Conservation (phyloP, 2,329 filamentous ascomycete genomes). For the Pseudomassariella vexata region DNA sequence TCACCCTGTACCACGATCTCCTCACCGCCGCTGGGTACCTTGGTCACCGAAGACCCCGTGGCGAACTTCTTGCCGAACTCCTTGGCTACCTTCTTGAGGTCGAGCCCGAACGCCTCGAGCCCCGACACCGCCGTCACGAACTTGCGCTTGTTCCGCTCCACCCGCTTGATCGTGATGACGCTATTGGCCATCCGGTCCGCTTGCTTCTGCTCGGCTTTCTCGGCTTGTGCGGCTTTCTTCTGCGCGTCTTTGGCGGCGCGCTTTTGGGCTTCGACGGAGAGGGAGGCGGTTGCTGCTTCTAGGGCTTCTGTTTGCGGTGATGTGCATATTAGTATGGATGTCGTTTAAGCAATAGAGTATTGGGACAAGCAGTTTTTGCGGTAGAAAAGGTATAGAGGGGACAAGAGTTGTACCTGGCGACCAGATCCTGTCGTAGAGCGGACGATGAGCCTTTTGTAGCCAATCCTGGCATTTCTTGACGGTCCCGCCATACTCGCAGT, state of each 20-base stretch:
- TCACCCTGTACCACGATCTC: conserved; percentile 98
- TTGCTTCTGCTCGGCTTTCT: conserved; percentile 77
- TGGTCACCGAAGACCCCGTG: conserved; percentile 87
- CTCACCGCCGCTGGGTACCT: conserved; percentile 77
- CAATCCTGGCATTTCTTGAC: conserved; percentile 97
- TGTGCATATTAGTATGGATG: too few relatives aligned
- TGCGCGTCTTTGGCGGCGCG: conserved; percentile 92
- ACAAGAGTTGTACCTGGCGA: conserved; percentile 60
- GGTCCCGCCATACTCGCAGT: conserved; percentile 97
- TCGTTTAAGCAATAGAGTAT: too few relatives aligned
- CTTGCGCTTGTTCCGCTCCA: conserved; percentile 97
- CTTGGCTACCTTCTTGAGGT: conserved; percentile 93
- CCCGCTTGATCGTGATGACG: conserved; percentile 87
- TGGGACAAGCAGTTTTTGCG: too few relatives aligned
- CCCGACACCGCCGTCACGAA: conserved; percentile 90
- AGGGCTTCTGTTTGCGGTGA: conserved; percentile 67
- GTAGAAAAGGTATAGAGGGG: too few relatives aligned
- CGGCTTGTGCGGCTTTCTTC: conserved; percentile 95
- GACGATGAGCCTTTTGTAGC: conserved; percentile 70
- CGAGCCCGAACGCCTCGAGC: conserved; percentile 82
- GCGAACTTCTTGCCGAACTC: conserved; percentile 99
- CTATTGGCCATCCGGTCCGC: conserved; percentile 76
- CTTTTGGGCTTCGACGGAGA: conserved; percentile 88
- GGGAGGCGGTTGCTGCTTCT: conserved; percentile 74
- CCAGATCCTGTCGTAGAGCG: conserved; percentile 75